Base-by-base conservation (phyloP, 192 early-diverging fungal genomes). In the Podila epigama region DNA sequence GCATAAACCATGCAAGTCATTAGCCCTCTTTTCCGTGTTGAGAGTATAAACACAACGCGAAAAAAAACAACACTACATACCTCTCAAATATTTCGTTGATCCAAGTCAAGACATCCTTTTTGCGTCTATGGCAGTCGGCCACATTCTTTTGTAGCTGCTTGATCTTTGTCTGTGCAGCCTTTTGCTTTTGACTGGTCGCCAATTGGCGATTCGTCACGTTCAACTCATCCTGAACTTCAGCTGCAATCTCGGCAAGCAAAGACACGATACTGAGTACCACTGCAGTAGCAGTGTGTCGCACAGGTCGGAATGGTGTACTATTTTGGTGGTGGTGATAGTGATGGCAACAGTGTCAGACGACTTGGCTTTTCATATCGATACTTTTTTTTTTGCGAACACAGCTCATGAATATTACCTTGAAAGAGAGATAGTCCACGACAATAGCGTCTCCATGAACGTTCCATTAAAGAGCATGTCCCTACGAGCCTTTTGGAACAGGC, bases 201-300 rank as follows among this genome's bases (percentile, higher is more conserved):
- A 94, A 66, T 81, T 97, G 95, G 25, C 92, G 83, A 25, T 85
- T 89, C 7, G 88, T 81, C 27, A 87, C 87, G 18, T 85, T 81
- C 69, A 88, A 83, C 56, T 94, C 92, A 9, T 77, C 71, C 58
- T 82, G 60, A 0, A 88, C 72, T 41, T 81, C 83, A n/a, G 88
- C 82, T 8, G 86, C 86, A 25, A 94, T 72, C n/a, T 89, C 84
- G 15, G 90, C 91, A 39, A 99, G 83, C 7, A 83, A 84, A 3
- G 84, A 79, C 42, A 91, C 82, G 15, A 97, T 62, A 10, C 83
- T 79, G 28, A 98, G 85, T 18, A 91, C 85, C 1, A 88, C 83
- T 0, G 89, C 58, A 3, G 96, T 93, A 3, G 95, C 87, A 8
- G 94, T 96, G 63, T 99, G 96, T 5, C 97, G 84, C 75, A 99